Evolutionary conservation across 495 filamentous ascomycete species (phyloP).

Genomic region (Penicillium macrosclerotiorum): DNA sequence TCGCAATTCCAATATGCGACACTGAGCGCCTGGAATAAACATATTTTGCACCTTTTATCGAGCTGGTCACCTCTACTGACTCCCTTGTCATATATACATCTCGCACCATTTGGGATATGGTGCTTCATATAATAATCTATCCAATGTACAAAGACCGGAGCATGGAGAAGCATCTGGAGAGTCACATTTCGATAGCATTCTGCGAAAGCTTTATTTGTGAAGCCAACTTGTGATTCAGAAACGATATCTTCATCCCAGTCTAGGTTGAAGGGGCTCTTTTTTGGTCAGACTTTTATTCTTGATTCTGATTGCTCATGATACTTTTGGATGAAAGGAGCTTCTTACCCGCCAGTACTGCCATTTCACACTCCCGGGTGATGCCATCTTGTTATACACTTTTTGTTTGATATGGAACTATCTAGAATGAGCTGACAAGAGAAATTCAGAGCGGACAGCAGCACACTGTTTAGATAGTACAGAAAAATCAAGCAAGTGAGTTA

Average conservation of each 20-base stretch:
- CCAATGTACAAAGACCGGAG: slow-evolving; percentile 38
- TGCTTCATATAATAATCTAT: slow-evolving; percentile 8
- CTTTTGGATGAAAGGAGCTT: too few species aligned
- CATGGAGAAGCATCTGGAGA: slow-evolving; percentile 42
- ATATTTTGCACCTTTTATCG: slow-evolving; percentile 12
- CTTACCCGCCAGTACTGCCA: not conserved
- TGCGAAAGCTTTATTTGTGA: not conserved
- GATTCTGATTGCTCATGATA: not conserved
- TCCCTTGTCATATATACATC: not conserved
- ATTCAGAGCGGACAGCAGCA: too few species aligned
- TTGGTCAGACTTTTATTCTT: not conserved
- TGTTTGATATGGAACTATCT: too few species aligned
- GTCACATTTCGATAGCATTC: slow-evolving; percentile 44
- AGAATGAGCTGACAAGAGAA: too few species aligned
- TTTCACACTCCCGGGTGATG: not conserved
- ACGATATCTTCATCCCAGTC: not conserved
- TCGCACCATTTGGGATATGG: not conserved
- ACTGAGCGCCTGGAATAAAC: slow-evolving; percentile 13
- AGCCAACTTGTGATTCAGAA: not conserved
- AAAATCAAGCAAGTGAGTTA: too few species aligned
- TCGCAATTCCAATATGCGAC: slow-evolving; percentile 21
- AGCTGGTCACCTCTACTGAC: not conserved
- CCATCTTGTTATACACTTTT: too few species aligned
- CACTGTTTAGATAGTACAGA: too few species aligned
- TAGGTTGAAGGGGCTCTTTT: not conserved